Base-by-base conservation (phyloP, 352 stramenopile genomes). In the Pythium insidiosum region DNA sequence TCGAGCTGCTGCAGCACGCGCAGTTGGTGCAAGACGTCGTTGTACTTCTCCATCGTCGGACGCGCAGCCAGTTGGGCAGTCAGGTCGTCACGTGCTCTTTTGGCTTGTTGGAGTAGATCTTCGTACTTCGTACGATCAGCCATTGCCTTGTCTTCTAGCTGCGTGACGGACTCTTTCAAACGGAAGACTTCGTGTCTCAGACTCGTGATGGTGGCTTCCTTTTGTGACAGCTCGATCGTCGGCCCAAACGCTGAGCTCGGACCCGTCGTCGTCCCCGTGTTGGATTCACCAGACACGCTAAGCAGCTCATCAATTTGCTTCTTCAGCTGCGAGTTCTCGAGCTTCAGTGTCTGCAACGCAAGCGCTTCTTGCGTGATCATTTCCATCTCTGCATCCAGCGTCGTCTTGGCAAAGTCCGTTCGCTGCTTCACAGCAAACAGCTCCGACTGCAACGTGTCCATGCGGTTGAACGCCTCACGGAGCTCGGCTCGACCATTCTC, bases 1-100 rank as follows among this genome's bases (percentile, higher is more conserved):
- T 97, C 92, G 7, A 98, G 61, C 37, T 95, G 79, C 58, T 97
- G 92, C 29, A 98, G 52, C 33, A 98, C 79, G n/a, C 74, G 77
- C 6, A 98, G 51, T 45, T 98, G 84, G 24, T 83, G 73, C 16
- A 86, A 70, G 55, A 97, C 82, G 6, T 90, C 85, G 15, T 96
- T 79, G 25, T 91, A 80, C 23, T 79, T 75, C 35, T 94, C 74
- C 44, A 91, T 63, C 5, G 83, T 96, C 20, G 93, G 93, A 2
- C 84, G 74, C n/a, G 57, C 48, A 5, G 56, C 50, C 6, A 89
- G 38, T 16, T 83, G 56, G 6, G 38, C 30, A 16, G 61, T 50
- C 13, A 84, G 44, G 28, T 80, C 56, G 9, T 75, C 63, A 6
- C 55, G 50, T 0, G 26, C 30, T 25, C 54, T 47, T 16, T 67